Base-by-base conservation (phyloP, 805 yeast genomes). In the Cyberlindnera euphorbiae region DNA sequence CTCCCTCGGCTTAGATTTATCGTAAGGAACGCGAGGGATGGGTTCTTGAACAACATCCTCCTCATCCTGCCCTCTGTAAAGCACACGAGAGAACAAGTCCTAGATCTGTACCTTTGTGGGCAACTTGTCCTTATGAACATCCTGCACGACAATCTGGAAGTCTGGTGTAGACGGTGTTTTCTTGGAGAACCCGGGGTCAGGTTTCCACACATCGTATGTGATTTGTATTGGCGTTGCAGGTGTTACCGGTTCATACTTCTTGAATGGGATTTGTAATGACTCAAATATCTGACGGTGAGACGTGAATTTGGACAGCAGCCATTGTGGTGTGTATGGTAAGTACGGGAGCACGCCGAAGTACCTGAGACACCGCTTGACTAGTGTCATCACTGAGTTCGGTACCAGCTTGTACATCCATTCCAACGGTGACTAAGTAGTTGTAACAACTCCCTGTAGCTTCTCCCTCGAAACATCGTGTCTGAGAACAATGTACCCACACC, bases 131-230 rank as follows among this genome's bases (percentile, higher is more conserved):
- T 62, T 63, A 4, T 73, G 67, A 39, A 77, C 72, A 12, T 76
- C 67, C 0, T 86, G 75, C 2, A 73, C 67, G 2, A 74, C 67
- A 1, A 90, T 59, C 47, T 80, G 86, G 54, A 74, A 89, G 55
- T 89, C 89, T 1, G 96, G 95, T 3, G 52, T 30, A 0, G 81
- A 77, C 1, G 95, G 94, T 16, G 53, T 49, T 23, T 75, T 77
- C 48, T 87, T 87, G 40, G 78, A 79, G 62, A 83, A 89, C 3
- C 64, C 59, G 0, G 83, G 69, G 2, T 69, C 64, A 2, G 97
- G 97, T 55, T 84, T 87, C 96, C 96, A 89, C 3, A 85, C 83
- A 49, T 82, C 69, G 49, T 67, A 88, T 0, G 73, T 63, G 11
- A 44, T 41, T 8, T 33, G 18, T 2, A 37, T 28, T 17, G 31